Evolutionary conservation across 306 rosid genomes (phyloP).

Genomic region (Boehmeria nivea): DNA sequence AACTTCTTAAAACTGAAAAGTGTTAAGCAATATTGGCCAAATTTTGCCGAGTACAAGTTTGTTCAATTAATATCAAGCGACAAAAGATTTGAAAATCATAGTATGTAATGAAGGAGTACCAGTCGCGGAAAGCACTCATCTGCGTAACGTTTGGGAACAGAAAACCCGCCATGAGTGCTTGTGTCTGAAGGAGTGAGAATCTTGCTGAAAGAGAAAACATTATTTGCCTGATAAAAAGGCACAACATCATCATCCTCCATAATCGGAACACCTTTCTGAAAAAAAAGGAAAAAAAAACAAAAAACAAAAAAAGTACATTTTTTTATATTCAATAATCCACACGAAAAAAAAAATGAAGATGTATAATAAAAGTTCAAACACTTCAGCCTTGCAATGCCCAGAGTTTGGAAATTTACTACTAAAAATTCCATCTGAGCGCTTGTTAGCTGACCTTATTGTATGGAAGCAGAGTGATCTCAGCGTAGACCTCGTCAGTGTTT

Average conservation of each 20-base stretch:
- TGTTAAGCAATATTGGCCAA: no score
- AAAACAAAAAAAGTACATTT: no score
- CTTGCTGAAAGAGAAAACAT: constrained; percentile 30
- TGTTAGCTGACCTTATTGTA: not conserved
- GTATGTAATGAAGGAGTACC: constrained; percentile 36
- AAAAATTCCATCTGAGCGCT: no score
- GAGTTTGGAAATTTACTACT: not conserved
- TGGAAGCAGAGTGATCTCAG: constrained; percentile 54
- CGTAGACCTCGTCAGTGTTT: constrained; percentile 53
- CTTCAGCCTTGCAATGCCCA: not conserved
- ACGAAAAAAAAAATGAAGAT: constrained; percentile 8
- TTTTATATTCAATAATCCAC: no score
- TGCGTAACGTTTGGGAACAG: constrained; percentile 55
- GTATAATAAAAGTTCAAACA: constrained; percentile 11
- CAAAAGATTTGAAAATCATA: no score
- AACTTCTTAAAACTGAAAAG: not conserved
- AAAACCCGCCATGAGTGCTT: constrained; percentile 69
- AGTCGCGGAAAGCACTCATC: constrained; percentile 51
- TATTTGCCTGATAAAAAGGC: constrained; percentile 16
- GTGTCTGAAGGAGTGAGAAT: constrained; percentile 64
- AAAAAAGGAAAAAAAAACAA: no score
- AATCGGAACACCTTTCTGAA: constrained; percentile 34
- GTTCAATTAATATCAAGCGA: no score
- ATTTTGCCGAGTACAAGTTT: no score
- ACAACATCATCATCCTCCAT: constrained; percentile 13